These are phyloP conservation scores for Pestalotiopsis sp. DNA, from an alignment of 2,329 filamentous ascomycete genomes.

Conservation along the genomic window DNA sequence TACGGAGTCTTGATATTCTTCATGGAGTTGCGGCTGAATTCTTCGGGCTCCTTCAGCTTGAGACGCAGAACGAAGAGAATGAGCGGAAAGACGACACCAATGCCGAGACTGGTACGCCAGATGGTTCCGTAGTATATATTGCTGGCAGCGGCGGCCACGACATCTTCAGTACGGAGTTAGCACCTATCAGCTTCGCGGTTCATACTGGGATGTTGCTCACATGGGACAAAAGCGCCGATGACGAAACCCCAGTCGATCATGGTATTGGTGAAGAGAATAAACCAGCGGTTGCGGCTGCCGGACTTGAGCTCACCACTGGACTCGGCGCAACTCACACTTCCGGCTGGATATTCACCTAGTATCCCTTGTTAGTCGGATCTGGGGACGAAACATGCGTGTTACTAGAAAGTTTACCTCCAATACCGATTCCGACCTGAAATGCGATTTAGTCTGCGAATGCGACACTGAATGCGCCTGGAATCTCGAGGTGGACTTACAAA, in stretches of 20 bases:
- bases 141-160: slow-evolving; percentile 58
- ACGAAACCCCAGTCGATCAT: slow-evolving; percentile 87
- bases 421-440: slow-evolving; percentile 66
- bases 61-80: slow-evolving; percentile 72
- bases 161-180: slow-evolving; percentile 27
- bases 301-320: slow-evolving; percentile 79
- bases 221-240: slow-evolving; percentile 76
- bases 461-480: neutral
- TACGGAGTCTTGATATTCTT: slow-evolving; percentile 61
- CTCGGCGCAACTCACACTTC: slow-evolving; percentile 83
- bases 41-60: slow-evolving; percentile 77
- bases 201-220: slow-evolving; percentile 26
- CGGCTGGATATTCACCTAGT: slow-evolving; percentile 75
- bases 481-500: slow-evolving; percentile 55
- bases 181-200: neutral
- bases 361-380: slow-evolving; percentile 9
- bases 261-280: slow-evolving; percentile 86
- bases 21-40: slow-evolving; percentile 74
- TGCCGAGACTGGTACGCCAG: slow-evolving; percentile 80
- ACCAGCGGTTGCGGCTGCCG: slow-evolving; percentile 88
- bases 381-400: neutral
- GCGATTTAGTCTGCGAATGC: slow-evolving; percentile 13
- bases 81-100: slow-evolving; percentile 78
- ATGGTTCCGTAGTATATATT: slow-evolving; percentile 70
- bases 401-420: slow-evolving; percentile 59